A percentile compares a stretch with the other conserved stretches of the same genome.
Conservation (phyloP, 768 basidiomycete genomes). For the Tubosaeta sp. region DNA sequence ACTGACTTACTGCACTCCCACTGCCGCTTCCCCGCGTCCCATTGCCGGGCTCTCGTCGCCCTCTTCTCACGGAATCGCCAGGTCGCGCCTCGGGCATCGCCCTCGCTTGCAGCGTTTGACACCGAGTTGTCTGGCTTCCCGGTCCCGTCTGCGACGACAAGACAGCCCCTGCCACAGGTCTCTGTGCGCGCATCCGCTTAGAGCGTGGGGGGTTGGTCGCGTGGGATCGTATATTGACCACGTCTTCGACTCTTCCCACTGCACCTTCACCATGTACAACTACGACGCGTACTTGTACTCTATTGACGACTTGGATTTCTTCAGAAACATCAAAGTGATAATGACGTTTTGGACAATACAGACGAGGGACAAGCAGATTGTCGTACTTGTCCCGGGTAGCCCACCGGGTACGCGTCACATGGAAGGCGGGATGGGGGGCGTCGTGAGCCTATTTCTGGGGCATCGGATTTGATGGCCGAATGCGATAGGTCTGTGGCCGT, state of each 20-base stretch:
- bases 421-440: constrained; percentile 1
- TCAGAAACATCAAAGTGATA: constrained; percentile 12
- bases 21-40: no score
- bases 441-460: neutral
- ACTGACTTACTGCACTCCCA: no score
- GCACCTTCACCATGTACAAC: constrained; percentile 14
- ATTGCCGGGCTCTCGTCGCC: no score
- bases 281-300: constrained; percentile 22
- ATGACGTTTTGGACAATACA: constrained; percentile 23
- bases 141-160: no score
- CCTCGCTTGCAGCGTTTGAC: no score
- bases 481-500: constrained; percentile 15
- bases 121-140: no score
- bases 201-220: no score
- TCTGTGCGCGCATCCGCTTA: no score
- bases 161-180: no score
- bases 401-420: constrained; percentile 1
- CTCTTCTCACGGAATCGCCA: no score
- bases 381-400: constrained; percentile 18
- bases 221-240: neutral
- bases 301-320: constrained; percentile 20
- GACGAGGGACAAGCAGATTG: constrained; percentile 13
- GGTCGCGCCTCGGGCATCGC: no score
- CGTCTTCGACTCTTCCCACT: constrained; percentile 5
- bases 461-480: neutral